phyloP scores from a whole-genome alignment of 176 grass and related monocot genomes.

The Oropetium thomaeum region DNA sequence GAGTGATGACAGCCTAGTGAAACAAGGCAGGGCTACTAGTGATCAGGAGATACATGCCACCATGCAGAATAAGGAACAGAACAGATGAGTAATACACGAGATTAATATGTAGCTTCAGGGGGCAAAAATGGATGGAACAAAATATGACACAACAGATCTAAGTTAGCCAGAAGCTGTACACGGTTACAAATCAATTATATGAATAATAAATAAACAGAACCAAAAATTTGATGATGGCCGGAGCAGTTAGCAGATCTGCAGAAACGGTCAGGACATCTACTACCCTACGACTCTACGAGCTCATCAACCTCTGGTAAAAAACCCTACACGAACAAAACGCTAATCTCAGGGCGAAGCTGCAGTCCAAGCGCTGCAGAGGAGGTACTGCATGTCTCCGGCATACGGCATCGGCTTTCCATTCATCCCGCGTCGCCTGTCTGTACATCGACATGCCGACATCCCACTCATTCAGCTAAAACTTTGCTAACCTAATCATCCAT shows the following conservation, averaged over 20 bases:
- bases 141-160: slow-evolving; percentile 3
- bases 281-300: slow-evolving; percentile 24
- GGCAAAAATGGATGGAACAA: slow-evolving; percentile 9
- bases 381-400: background rate
- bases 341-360: background rate
- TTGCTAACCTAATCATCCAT: background rate
- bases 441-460: slow-evolving; percentile 8
- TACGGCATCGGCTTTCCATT: background rate
- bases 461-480: background rate
- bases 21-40: no score
- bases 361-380: background rate
- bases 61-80: no score
- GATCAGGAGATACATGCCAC: no score
- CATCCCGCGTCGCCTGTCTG: background rate
- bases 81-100: no score
- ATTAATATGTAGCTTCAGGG: background rate
- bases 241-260: slow-evolving; percentile 17
- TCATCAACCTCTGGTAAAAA: background rate
- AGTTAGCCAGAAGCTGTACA: slow-evolving; percentile 44
- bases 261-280: slow-evolving; percentile 26
- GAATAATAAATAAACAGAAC: slow-evolving; percentile 35
- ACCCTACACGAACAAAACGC: slow-evolving; percentile 5
- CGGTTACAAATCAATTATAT: slow-evolving; percentile 44
- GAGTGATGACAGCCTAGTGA: no score
- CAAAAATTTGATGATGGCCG: background rate